Evolutionary conservation across 2,329 filamentous ascomycete genomes (phyloP), one percentile per base, ranked within the genome.

Genomic region (Fusarium globosum): DNA sequence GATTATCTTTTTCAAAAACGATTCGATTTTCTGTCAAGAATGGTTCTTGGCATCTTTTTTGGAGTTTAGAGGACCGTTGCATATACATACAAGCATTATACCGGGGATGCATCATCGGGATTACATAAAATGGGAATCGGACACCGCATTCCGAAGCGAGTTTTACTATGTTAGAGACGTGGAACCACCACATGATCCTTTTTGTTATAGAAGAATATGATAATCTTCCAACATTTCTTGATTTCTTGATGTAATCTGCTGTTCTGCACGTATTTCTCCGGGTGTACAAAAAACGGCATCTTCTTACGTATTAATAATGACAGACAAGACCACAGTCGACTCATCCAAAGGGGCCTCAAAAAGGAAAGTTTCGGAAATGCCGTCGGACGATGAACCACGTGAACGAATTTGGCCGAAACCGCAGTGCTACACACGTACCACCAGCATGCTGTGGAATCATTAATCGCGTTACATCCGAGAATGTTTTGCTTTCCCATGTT

Each of bases 361-460:
- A 64, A 36, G 46, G 11, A 62, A 60, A 35, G 30, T 11, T 45
- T 51, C 56, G 60, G 70, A 48, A 66, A 56, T 51, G 58, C 61
- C 57, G 61, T 71, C 60, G 62, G 51, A 46, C 61, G 60, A 74
- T 60, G 63, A 51, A 35, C 69, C 71, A 75, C 62, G 73, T 75
- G 74, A 69, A 18, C 42, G 26, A 30, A 21, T 14, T 53, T 41
- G 63, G 61, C 69, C 69, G 65, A 72, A 59, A 58, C 48, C 64
- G 52, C 52, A 59, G 28, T 30, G 28, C 28, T 30, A 30, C 28
- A 41, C 39, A 35, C 41, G 21, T 28, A 30, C 39, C 26, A 49
- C 46, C 21, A 21, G 10, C 16, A 46, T 28, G 43, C 28, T 35
- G 23, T 49, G 55, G 55, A 58, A 58, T 49, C 55, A 58, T 35